A percentile compares a stretch with the other conserved stretches of the same genome.
Conservation (phyloP, 2,329 filamentous ascomycete species). For the Ophiocordyceps polyrhachis-furcata region DNA sequence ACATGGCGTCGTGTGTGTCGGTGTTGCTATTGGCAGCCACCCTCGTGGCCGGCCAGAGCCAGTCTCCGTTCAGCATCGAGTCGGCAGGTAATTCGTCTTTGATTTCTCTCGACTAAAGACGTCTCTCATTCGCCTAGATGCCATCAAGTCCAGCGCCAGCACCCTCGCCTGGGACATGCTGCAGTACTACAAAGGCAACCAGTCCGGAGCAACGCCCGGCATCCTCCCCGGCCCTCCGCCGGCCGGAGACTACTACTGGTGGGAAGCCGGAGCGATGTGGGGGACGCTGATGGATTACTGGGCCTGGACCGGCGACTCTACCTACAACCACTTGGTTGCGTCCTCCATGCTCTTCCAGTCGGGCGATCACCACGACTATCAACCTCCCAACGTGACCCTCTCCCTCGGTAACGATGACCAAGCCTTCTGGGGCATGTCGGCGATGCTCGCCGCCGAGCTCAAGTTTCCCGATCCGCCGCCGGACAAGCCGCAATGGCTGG, state of each 20-base stretch:
- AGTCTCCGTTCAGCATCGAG: neutral
- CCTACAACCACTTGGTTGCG: constrained; percentile 40
- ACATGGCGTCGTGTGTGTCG: neutral
- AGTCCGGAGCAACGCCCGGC: constrained; percentile 32
- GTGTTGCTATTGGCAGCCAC: neutral
- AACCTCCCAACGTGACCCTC: constrained; percentile 38
- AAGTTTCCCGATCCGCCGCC: constrained; percentile 39
- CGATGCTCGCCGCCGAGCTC: constrained; percentile 47
- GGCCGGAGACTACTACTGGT: constrained; percentile 47
- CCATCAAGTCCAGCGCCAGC: constrained; percentile 11
- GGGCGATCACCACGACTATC: constrained; percentile 37
- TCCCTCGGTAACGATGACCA: constrained; percentile 53
- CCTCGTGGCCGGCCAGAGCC: neutral
- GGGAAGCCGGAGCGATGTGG: constrained; percentile 53
- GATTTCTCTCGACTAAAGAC: no score
- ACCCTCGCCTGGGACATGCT: constrained; percentile 31
- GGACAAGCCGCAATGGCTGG: constrained; percentile 38
- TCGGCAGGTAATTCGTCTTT: neutral
- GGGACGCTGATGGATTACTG: constrained; percentile 52
- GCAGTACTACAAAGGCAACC: constrained; percentile 30
- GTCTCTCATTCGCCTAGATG: no score
- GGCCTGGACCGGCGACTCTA: constrained; percentile 44
- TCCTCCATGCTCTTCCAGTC: constrained; percentile 39
- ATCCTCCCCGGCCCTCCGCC: constrained; percentile 37
- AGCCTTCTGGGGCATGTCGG: constrained; percentile 50